Percentiles rank a stretch among this genome's conserved stretches.
Evolutionary conservation across 2,329 filamentous ascomycete genomes (phyloP).

Genomic region (Aaosphaeria arxii): DNA sequence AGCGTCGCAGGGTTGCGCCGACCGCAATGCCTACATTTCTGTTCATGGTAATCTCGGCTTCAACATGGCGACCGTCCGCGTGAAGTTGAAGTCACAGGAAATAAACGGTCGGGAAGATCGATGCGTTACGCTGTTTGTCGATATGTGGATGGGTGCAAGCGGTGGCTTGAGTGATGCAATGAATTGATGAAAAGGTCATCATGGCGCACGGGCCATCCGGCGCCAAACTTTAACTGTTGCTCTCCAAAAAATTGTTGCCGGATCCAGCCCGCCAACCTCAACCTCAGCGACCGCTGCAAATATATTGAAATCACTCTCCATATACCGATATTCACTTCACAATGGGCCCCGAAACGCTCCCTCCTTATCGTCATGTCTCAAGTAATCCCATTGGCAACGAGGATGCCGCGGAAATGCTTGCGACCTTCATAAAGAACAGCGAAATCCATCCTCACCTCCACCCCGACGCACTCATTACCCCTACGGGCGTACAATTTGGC

Average conservation of each 20-base stretch:
- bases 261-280: too few relatives aligned
- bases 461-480: slow-evolving; percentile 46
- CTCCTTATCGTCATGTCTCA: slow-evolving; percentile 35
- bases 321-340: background rate
- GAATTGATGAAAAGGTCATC: too few relatives aligned
- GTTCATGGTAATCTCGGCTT: slow-evolving; percentile 40
- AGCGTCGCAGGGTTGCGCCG: slow-evolving; percentile 33
- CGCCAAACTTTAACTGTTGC: too few relatives aligned
- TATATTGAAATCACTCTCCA: too few relatives aligned
- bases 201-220: too few relatives aligned
- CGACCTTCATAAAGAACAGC: slow-evolving; percentile 40
- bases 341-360: slow-evolving; percentile 35
- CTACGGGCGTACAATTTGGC: slow-evolving; percentile 41
- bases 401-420: slow-evolving; percentile 34
- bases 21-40: slow-evolving; percentile 40
- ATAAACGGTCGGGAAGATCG: too few relatives aligned
- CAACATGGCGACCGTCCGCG: slow-evolving; percentile 25
- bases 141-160: too few relatives aligned
- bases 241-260: too few relatives aligned
- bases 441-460: slow-evolving; percentile 45
- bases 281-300: too few relatives aligned
- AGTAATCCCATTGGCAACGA: slow-evolving; percentile 27
- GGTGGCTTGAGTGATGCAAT: too few relatives aligned
- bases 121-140: too few relatives aligned
- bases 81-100: background rate